Conservation (phyloP, 208 protist species). For the Acanthamoeba healyi region DNA sequence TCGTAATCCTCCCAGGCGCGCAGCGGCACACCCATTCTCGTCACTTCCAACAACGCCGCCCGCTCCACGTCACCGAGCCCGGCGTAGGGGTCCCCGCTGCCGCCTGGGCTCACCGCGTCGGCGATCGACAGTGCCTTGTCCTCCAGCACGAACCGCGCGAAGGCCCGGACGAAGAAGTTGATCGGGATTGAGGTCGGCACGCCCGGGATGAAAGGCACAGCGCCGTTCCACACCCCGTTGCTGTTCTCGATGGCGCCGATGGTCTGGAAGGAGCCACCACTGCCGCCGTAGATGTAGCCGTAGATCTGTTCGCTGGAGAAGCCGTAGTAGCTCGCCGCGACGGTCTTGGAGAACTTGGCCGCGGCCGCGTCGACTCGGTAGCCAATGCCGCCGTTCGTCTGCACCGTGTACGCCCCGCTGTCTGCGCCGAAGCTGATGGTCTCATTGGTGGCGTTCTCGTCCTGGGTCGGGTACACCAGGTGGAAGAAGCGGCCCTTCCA, state of each 20-base stretch:
- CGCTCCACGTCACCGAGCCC: not conserved
- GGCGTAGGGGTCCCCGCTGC: not conserved
- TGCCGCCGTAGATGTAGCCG: conserved; percentile 52
- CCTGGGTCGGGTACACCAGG: not conserved
- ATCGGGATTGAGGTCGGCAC: conserved; percentile 26
- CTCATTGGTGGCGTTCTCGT: not conserved
- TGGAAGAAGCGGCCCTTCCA: conserved; percentile 44
- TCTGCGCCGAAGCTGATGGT: not conserved
- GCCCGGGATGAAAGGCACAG: conserved; percentile 23
- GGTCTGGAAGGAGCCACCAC: conserved; percentile 40
- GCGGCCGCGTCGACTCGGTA: conserved; percentile 11
- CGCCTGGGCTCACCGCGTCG: conserved; percentile 19
- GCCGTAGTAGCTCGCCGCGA: conserved; percentile 31
- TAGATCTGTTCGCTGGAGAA: not conserved
- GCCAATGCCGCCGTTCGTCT: conserved; percentile 13
- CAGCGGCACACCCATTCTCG: not conserved
- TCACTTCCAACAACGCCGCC: not conserved
- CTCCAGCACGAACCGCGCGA: conserved; percentile 41
- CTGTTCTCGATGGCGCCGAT: conserved; percentile 48
- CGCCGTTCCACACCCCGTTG: conserved; percentile 8
- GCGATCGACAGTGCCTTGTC: conserved; percentile 6
- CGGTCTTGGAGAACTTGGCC: conserved; percentile 27
- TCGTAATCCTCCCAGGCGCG: not conserved
- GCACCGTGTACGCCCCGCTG: conserved; percentile 34
- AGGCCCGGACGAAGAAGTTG: conserved; percentile 49